Percentiles rank a stretch among this genome's conserved stretches.
Evolutionary conservation across 116 monocot species (phyloP).

Genomic region (Phalaenopsis hybrid): DNA sequence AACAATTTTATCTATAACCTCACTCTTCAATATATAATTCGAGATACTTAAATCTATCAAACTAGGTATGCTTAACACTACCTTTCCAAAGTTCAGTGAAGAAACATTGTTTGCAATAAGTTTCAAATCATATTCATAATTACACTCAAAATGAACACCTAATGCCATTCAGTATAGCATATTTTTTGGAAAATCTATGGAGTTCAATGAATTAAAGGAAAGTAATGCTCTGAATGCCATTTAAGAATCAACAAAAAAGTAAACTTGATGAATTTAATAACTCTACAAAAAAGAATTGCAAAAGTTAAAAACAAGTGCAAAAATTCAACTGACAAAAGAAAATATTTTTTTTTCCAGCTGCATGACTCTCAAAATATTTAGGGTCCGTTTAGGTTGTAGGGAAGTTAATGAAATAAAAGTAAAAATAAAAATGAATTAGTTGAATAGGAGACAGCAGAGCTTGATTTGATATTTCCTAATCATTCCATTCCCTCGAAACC

Average conservation of each 20-base stretch:
- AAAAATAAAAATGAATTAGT: neutral
- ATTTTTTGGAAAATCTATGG: no score
- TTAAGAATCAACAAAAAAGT: no score
- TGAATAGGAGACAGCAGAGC: neutral
- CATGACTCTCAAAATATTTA: neutral
- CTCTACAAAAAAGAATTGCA: neutral
- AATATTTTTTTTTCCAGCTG: neutral
- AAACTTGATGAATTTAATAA: neutral
- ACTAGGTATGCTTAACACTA: no score
- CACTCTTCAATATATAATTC: no score
- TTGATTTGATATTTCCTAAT: neutral
- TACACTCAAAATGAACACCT: no score
- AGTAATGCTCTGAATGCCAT: no score
- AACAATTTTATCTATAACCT: neutral
- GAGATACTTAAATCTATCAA: no score
- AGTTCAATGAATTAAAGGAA: no score
- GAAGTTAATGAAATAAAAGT: neutral
- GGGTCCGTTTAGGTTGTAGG: neutral
- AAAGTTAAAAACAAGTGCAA: neutral
- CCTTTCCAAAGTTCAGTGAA: no score
- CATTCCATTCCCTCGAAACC: neutral
- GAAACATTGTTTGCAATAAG: no score
- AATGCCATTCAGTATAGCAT: no score
- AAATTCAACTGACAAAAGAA: neutral
- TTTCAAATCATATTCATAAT: no score